Percentiles rank a stretch among this genome's conserved stretches.
phyloP scores from a whole-genome alignment of 768 basidiomycete genomes.

The Termitomyces sp. region DNA sequence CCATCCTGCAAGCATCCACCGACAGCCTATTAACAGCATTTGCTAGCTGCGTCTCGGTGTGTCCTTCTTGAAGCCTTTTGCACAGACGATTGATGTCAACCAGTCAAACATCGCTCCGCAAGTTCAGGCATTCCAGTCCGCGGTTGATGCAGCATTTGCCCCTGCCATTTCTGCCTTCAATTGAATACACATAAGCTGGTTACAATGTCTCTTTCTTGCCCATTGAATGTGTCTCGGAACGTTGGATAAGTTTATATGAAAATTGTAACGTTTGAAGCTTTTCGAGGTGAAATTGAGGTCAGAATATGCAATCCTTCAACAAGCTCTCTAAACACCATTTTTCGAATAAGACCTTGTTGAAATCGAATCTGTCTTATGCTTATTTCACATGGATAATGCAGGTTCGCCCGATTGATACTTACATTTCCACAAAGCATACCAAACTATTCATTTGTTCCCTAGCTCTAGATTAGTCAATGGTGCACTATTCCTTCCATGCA shows the following conservation, averaged over 20 bases:
- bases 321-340: too few species aligned
- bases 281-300: too few species aligned
- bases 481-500: too few species aligned
- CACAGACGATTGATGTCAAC: neutral
- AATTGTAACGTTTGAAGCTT: too few species aligned
- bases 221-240: neutral
- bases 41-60: constrained; percentile 21
- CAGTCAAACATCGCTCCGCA: constrained; percentile 16
- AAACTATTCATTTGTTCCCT: too few species aligned
- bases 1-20: constrained; percentile 17
- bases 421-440: too few species aligned
- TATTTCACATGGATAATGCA: too few species aligned
- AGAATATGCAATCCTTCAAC: too few species aligned
- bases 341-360: too few species aligned
- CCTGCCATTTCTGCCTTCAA: constrained; percentile 15
- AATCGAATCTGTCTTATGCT: too few species aligned
- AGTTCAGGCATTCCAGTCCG: constrained; percentile 10
- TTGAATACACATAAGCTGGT: neutral
- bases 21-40: constrained; percentile 18
- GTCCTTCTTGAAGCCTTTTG: neutral
- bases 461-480: too few species aligned
- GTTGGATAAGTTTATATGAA: neutral
- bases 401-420: too few species aligned
- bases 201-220: neutral
- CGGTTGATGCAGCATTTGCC: constrained; percentile 17